These are phyloP conservation scores for Trichoderma orchidacearum DNA, from an alignment of 495 filamentous ascomycete species.

Conservation along the genomic window DNA sequence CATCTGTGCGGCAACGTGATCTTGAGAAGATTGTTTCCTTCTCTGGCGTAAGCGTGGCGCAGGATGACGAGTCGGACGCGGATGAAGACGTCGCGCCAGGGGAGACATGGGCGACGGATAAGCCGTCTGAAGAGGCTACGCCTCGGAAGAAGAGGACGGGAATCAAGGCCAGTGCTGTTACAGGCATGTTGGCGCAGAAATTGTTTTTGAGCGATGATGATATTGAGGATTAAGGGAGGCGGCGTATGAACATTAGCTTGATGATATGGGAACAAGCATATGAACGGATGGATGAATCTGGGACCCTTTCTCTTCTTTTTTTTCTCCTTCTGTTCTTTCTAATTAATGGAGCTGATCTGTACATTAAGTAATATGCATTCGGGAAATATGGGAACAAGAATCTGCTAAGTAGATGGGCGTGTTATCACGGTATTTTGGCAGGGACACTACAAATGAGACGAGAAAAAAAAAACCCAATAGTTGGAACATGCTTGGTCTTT, in stretches of 20 bases:
- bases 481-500: no score
- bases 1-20: conserved; percentile 23
- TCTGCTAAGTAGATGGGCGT: neutral
- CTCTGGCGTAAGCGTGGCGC: conserved; percentile 30
- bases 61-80: conserved; percentile 33
- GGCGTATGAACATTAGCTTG: neutral
- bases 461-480: no score
- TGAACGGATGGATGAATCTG: neutral
- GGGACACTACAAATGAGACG: no score
- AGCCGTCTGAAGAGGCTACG: conserved; percentile 28
- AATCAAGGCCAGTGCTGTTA: conserved; percentile 13
- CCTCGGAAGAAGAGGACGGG: conserved; percentile 22
- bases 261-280: neutral
- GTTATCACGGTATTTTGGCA: neutral
- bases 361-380: neutral
- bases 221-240: conserved; percentile 61
- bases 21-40: conserved; percentile 61
- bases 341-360: neutral
- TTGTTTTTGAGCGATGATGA: conserved; percentile 86
- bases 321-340: neutral
- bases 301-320: neutral
- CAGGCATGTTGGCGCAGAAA: conserved; percentile 40
- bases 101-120: conserved; percentile 46
- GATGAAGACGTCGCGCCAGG: conserved; percentile 25
- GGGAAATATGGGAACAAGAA: neutral